These are phyloP conservation scores for Piromyces finnis DNA, from an alignment of 192 early-diverging fungal genomes.

Conservation along the genomic window DNA sequence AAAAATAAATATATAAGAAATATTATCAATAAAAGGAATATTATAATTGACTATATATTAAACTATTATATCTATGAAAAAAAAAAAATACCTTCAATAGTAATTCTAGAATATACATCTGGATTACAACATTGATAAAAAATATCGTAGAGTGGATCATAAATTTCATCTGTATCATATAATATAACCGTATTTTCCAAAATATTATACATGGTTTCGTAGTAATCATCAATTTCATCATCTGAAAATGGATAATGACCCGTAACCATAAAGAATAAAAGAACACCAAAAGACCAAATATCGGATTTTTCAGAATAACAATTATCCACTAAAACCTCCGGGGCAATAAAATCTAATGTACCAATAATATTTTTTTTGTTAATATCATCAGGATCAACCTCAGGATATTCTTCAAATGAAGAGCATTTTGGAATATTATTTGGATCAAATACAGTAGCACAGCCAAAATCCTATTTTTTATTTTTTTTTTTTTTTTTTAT, in stretches of 20 bases:
- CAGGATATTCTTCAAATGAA: neutral
- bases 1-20: no score
- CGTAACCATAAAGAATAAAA: neutral
- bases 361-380: neutral
- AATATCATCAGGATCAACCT: neutral
- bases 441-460: neutral
- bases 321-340: neutral
- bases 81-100: neutral
- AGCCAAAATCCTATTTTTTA: neutral
- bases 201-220: neutral
- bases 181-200: neutral
- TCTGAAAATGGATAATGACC: neutral
- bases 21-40: no score
- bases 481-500: no score
- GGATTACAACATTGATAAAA: neutral
- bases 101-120: neutral
- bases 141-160: neutral
- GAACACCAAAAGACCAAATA: neutral
- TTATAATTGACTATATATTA: neutral
- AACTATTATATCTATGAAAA: no score
- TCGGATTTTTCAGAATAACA: neutral
- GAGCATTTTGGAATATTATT: neutral
- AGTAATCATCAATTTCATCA: neutral
- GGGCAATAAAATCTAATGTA: neutral
- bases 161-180: neutral